Base-by-base conservation (phyloP, 306 rosid species). In the Castanea sativa region DNA sequence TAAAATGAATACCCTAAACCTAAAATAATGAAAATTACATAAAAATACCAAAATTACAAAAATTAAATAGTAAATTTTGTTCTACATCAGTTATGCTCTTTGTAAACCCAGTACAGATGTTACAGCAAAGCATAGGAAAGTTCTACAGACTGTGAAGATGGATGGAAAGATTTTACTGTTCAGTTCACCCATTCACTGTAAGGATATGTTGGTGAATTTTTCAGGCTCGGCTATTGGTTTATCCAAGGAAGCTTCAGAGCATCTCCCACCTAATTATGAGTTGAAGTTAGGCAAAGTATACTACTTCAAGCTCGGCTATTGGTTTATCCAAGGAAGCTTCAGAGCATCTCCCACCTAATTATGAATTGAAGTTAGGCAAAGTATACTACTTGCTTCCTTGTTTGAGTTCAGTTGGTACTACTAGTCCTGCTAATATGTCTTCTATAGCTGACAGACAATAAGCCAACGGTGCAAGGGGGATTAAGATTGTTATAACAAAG, bases 401-500 rank as follows among this genome's bases (percentile, higher is more conserved):
- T 83, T 6, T 29, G 74, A 13, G 16, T 56, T 81, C 68, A 38
- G 75, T 27, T 71, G 35, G 21, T 20, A 12, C 18, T 21, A 1
- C 25, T 67, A 51, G 38, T 21, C n/a, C 79, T 73, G 21, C 78
- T 32, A 25, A 74, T 70, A 23, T 77, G 25, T 45, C 81, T 32
- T 3, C 9, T 10, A 3, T 0, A 8, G 76, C 21, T 16, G 73
- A 63, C 30, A 72, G 14, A 73, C 83, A 51, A 19, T 32, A 63
- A 49, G 33, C n/a, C 9, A 32, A 19, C 38, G 79, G 81, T 13
- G 53, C 79, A 23, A 92, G 77, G 85, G 87, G 97, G 80, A 81
- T 92, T 72, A 91, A 89, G 73, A 78, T 94, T 69, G 79, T 92
- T 4, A 78, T 92, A 25, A 88, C 97, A 5, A 94, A 85, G 86